Conservation (phyloP, 768 basidiomycete species). For the Trametes cinnabarina region DNA sequence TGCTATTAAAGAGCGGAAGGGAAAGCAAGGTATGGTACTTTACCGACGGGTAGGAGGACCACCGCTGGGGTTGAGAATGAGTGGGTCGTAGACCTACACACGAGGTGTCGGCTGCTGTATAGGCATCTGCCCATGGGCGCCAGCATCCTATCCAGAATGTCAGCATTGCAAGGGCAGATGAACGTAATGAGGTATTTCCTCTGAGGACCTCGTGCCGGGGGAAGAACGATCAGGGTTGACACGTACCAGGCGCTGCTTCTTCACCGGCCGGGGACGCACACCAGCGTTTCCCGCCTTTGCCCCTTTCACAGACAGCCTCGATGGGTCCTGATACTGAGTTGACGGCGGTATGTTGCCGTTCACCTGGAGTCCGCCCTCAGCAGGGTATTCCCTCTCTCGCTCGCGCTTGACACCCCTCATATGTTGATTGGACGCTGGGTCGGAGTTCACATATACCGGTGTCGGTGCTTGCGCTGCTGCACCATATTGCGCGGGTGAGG, state of each 20-base stretch:
- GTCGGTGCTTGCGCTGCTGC: not conserved
- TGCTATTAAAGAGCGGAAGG: too few relatives aligned
- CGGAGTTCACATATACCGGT: not conserved
- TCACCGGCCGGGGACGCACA: slow-evolving; percentile 64
- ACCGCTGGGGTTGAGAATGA: too few relatives aligned
- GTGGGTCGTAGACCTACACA: too few relatives aligned
- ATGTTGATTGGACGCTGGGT: not conserved
- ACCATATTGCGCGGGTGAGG: slow-evolving; percentile 7
- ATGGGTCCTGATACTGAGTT: not conserved
- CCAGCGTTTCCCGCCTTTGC: slow-evolving; percentile 58
- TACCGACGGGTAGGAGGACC: too few relatives aligned
- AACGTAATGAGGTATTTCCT: not conserved
- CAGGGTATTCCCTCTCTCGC: slow-evolving; percentile 12
- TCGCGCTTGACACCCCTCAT: slow-evolving; percentile 27
- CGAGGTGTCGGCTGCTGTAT: slow-evolving; percentile 71
- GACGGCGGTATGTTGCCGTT: slow-evolving; percentile 8
- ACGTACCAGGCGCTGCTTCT: slow-evolving; percentile 75
- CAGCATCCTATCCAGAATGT: slow-evolving; percentile 47
- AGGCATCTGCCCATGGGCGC: slow-evolving; percentile 62
- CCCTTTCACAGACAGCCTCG: slow-evolving; percentile 35
- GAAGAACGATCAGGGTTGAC: not conserved
- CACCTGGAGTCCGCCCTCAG: slow-evolving; percentile 8
- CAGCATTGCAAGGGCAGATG: slow-evolving; percentile 5
- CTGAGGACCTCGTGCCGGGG: not conserved
- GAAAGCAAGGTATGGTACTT: too few relatives aligned